A percentile compares a stretch with the other conserved stretches of the same genome.
phyloP scores from a whole-genome alignment of 139 green algal species.

The Picochlorum sp. region DNA sequence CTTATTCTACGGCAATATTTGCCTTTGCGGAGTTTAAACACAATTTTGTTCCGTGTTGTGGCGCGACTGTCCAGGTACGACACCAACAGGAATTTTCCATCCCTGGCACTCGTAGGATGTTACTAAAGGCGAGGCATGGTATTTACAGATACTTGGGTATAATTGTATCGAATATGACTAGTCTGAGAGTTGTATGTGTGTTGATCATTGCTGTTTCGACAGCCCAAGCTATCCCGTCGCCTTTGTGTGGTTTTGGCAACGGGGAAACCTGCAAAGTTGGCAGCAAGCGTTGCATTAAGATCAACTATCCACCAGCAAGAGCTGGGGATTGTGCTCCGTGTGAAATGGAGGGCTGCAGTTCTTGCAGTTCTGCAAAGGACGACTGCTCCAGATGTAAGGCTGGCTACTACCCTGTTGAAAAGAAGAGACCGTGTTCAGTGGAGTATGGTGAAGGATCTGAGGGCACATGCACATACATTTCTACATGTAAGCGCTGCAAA shows the following conservation, averaged over 20 bases:
- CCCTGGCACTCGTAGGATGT: no score
- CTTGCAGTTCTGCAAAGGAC: not conserved
- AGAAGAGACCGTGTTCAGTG: not conserved
- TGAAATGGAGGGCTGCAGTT: not conserved
- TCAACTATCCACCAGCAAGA: not conserved
- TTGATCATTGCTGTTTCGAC: no score
- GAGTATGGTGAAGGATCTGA: not conserved
- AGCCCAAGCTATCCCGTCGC: not conserved
- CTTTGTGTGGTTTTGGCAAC: not conserved
- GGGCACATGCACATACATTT: not conserved
- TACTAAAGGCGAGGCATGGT: no score
- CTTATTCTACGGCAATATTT: no score
- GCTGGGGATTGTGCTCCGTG: not conserved
- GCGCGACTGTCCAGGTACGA: no score
- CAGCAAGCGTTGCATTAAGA: not conserved
- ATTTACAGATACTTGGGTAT: no score
- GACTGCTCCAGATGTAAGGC: not conserved
- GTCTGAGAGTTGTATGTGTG: no score
- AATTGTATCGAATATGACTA: no score
- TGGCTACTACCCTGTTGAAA: not conserved
- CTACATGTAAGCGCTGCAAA: not conserved
- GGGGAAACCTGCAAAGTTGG: not conserved
- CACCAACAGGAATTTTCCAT: no score
- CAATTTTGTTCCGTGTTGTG: no score
- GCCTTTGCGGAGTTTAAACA: no score